Percentiles rank a stretch among this genome's conserved stretches.
Evolutionary conservation across 805 yeast genomes (phyloP).

Genomic region (Nakazawaea molendinolei): DNA sequence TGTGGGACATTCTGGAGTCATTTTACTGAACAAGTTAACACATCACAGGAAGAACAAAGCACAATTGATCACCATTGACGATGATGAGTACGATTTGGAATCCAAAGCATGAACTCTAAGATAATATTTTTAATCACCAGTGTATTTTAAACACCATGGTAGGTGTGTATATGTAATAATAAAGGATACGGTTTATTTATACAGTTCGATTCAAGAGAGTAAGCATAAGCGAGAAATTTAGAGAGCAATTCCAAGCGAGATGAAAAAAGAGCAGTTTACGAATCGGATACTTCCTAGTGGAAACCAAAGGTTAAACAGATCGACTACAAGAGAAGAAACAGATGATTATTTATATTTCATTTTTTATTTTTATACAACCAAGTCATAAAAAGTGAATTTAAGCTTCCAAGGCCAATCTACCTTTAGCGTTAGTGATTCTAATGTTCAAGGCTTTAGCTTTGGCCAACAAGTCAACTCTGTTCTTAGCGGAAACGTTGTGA

Average conservation of each 20-base stretch:
- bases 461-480: constrained; percentile 93
- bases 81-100: constrained; percentile 7
- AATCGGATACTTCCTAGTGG: too few relatives aligned
- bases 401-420: constrained; percentile 97
- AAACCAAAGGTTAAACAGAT: too few relatives aligned
- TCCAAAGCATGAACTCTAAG: background rate
- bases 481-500: constrained; percentile 95
- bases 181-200: background rate
- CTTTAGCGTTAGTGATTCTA: constrained; percentile 99
- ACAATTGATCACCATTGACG: constrained; percentile 14
- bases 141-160: too few relatives aligned
- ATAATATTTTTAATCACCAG: too few relatives aligned
- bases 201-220: background rate
- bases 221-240: background rate
- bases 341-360: too few relatives aligned
- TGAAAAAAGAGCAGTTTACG: too few relatives aligned
- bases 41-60: constrained; percentile 33
- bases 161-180: too few relatives aligned
- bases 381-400: too few relatives aligned
- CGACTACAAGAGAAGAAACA: too few relatives aligned
- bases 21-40: constrained; percentile 68
- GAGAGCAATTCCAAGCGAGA: too few relatives aligned
- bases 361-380: background rate
- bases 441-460: constrained; percentile 98
- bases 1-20: constrained; percentile 64